Evolutionary conservation across 257 asterid genomes (phyloP), one percentile per base, ranked within the genome.

Genomic region (Cordia subcordata): DNA sequence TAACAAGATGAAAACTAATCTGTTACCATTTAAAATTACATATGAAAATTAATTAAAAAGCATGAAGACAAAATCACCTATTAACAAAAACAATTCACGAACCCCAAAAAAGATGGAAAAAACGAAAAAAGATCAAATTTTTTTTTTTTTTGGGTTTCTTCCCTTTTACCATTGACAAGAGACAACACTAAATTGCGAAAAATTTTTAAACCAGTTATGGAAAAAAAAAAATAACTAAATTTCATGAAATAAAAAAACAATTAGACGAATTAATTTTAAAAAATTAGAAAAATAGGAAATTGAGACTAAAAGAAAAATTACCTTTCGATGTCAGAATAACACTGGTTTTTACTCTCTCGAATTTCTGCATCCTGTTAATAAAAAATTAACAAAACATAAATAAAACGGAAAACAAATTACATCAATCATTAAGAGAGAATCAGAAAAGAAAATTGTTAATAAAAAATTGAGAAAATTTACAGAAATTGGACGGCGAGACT

Each of bases 241-340:
- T n/a, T n/a, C n/a, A n/a, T n/a, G n/a, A n/a, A n/a, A n/a, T n/a
- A n/a, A n/a, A n/a, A n/a, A n/a, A n/a, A n/a, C n/a, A n/a, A n/a
- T n/a, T n/a, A n/a, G n/a, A n/a, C n/a, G n/a, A n/a, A 22, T 54
- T 39, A 10, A 35, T 38, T 3, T 0, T 0, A 1, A 54, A 8
- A n/a, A 35, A 5, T 49, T 27, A 27, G 35, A 3, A 18, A 51
- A 49, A 6, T 37, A 65, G 40, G 54, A 51, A 66, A 65, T 10
- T 8, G 13, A 16, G 57, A 16, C 51, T 42, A 16, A 58, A 13
- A n/a, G 15, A 39, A 13, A 58, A 37, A 53, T 37, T 77, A 92
- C 98, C 95, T 86, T 69, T 86, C 96, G 47, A 92, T 81, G 69
- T 92, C 95, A 6, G 75, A 77, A 66, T 92, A 92, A 69, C 98